These are phyloP conservation scores for Thermomyces lanuginosus DNA, from an alignment of 2,329 filamentous ascomycete species.

Conservation along the genomic window DNA sequence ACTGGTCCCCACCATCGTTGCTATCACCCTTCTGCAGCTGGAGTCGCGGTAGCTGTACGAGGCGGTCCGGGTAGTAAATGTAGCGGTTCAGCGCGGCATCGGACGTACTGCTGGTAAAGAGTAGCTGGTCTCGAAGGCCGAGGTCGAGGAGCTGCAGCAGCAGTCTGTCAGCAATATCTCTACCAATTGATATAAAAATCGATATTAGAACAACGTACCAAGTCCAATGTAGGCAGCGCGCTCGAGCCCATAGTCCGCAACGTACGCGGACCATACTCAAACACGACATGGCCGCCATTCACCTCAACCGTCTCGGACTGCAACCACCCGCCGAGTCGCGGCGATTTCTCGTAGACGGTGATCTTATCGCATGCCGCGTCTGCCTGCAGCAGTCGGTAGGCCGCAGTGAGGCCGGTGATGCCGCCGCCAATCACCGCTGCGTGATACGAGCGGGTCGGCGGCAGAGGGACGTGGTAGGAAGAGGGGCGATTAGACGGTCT, in stretches of 20 bases:
- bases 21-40: slow-evolving; percentile 12
- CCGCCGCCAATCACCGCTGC: slow-evolving; percentile 64
- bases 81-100: slow-evolving; percentile 50
- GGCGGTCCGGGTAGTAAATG: slow-evolving; percentile 74
- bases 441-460: no score
- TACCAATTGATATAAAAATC: background rate
- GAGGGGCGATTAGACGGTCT: slow-evolving; percentile 10
- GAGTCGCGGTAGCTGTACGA: slow-evolving; percentile 46
- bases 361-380: slow-evolving; percentile 53
- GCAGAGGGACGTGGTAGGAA: no score
- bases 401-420: slow-evolving; percentile 63
- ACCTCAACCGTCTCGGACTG: slow-evolving; percentile 45
- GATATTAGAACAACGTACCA: slow-evolving; percentile 36
- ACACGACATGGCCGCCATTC: slow-evolving; percentile 47
- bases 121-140: slow-evolving; percentile 39
- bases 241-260: slow-evolving; percentile 43
- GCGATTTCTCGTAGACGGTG: slow-evolving; percentile 61
- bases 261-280: slow-evolving; percentile 73
- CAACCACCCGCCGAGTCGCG: slow-evolving; percentile 70
- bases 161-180: background rate
- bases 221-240: slow-evolving; percentile 50
- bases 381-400: slow-evolving; percentile 59
- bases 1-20: slow-evolving; percentile 15
- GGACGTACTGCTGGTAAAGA: slow-evolving; percentile 35
- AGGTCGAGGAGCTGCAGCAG: slow-evolving; percentile 39